Conservation (phyloP, 2,329 filamentous ascomycete species). For the Pezicula rhizophila region DNA sequence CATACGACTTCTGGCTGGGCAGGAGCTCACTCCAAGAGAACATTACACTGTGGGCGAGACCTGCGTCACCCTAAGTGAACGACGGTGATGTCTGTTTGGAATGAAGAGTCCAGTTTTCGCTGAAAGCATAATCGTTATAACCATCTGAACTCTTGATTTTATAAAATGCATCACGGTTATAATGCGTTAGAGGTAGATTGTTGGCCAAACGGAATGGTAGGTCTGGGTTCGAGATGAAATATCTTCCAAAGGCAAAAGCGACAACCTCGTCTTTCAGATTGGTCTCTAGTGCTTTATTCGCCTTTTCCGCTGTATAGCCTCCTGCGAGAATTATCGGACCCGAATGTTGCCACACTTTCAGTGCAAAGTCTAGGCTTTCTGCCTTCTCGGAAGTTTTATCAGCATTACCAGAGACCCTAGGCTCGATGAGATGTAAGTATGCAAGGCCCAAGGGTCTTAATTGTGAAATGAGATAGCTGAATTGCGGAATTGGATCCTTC, state of each 20-base stretch:
- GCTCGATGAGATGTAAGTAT: constrained; percentile 49
- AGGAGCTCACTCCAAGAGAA: too few species aligned
- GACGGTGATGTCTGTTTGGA: too few species aligned
- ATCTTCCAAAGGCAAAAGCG: constrained; percentile 21
- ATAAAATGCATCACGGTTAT: constrained; percentile 15
- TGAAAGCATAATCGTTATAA: constrained; percentile 6
- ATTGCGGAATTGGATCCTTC: constrained; percentile 37
- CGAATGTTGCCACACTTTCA: constrained; percentile 2
- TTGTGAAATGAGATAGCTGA: constrained; percentile 36
- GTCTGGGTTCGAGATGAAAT: constrained; percentile 38
- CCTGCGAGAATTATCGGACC: constrained; percentile 13
- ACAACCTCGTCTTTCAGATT: constrained; percentile 9
- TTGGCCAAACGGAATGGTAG: constrained; percentile 22
- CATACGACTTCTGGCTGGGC: too few species aligned
- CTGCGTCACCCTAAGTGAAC: too few species aligned
- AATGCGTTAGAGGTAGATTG: constrained; percentile 3
- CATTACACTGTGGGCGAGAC: too few species aligned
- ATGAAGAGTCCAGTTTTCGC: too few species aligned
- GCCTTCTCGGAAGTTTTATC: constrained; percentile 43
- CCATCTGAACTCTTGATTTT: background rate
- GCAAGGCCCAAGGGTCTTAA: constrained; percentile 34
- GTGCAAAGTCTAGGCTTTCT: constrained; percentile 5
- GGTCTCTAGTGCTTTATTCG: constrained; percentile 31
- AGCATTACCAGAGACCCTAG: constrained; percentile 39
- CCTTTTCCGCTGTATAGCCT: constrained; percentile 17